Base-by-base conservation (phyloP, 805 yeast species). In the Hanseniaspora mollemarum region DNA sequence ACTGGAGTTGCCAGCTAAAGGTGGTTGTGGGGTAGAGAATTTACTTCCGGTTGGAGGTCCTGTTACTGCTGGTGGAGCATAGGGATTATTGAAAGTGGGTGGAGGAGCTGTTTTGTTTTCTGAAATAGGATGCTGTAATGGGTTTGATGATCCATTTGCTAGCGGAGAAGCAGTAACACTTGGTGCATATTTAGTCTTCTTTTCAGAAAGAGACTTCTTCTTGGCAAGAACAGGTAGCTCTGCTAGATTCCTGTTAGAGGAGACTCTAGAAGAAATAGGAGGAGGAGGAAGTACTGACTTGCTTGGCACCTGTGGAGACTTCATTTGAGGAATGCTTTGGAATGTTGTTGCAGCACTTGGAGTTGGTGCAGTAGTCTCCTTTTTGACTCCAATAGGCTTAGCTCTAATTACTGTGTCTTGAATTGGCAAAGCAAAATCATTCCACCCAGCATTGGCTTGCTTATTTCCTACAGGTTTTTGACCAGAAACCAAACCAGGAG, bases 401-500 rank as follows among this genome's bases (percentile, higher is more conserved):
- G 67, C 67, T 54, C 68, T 62, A 10, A 58, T 57, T 22, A 54
- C 53, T 45, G 56, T 58, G 26, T 60, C 66, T 33, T 60, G 60
- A 7, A 63, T 59, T 13, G 59, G 60, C 26, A 64, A 43, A 38
- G 68, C 63, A 51, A 65, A 53, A 54, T 65, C 68, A 49, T 65
- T 65, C 69, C 69, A 65, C 21, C 69, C 69, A 43, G 63, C 62
- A 43, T 64, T 65, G 15, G 69, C 67, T 49, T 64, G 62, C 39
- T 54, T 62, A 48, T 62, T 65, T 32, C 65, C 55, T 31, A 61
- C 63, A 29, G 69, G 69, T 2, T 61, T 60, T 57, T 65, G 69
- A 18, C 69, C 68, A 32, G 67, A 64, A 48, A 63, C 54, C 67
- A 56, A 58, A 61, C 49, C 58, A 56, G 62, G 59, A 52, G 71